Conservation (phyloP, 495 filamentous ascomycete species). For the Hypomontagnella submonticulosa region DNA sequence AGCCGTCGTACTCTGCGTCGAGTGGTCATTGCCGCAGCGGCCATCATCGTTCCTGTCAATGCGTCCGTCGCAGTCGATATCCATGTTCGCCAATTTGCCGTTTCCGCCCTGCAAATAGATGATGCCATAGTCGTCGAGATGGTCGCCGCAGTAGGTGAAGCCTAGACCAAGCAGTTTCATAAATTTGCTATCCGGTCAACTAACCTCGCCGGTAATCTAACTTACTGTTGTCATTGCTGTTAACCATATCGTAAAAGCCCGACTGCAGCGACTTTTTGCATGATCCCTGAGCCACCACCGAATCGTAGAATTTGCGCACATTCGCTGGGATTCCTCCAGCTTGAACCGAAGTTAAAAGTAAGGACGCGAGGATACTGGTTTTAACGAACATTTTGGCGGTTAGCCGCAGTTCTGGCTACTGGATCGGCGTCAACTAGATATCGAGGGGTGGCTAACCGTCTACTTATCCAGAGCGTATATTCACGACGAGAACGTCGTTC, state of each 20-base stretch:
- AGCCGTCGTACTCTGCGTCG: conserved; percentile 58
- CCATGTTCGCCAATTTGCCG: conserved; percentile 63
- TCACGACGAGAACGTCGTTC: too few species aligned
- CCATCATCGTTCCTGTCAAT: conserved; percentile 57
- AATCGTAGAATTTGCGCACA: conserved; percentile 17
- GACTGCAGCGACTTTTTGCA: conserved; percentile 8
- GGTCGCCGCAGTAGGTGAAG: conserved; percentile 56
- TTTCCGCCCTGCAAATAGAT: conserved; percentile 53
- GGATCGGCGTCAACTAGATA: not conserved
- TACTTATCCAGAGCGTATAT: too few species aligned
- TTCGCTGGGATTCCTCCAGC: conserved; percentile 17
- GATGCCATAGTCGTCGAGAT: conserved; percentile 45
- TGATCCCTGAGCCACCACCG: conserved; percentile 7
- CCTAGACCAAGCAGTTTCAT: conserved; percentile 47
- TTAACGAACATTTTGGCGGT: not conserved
- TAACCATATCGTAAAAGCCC: conserved; percentile 22
- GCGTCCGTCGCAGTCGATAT: conserved; percentile 75
- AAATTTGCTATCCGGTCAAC: not conserved
- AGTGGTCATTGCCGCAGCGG: conserved; percentile 59
- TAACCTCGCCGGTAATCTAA: not conserved
- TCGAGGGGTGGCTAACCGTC: not conserved
- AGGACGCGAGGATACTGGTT: not conserved
- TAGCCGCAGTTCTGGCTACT: too few species aligned
- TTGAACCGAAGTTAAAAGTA: conserved; percentile 6
- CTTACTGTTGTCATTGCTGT: conserved; percentile 22